phyloP scores from a whole-genome alignment of 2,329 filamentous ascomycete genomes.

The Phialemonium atrogriseum region DNA sequence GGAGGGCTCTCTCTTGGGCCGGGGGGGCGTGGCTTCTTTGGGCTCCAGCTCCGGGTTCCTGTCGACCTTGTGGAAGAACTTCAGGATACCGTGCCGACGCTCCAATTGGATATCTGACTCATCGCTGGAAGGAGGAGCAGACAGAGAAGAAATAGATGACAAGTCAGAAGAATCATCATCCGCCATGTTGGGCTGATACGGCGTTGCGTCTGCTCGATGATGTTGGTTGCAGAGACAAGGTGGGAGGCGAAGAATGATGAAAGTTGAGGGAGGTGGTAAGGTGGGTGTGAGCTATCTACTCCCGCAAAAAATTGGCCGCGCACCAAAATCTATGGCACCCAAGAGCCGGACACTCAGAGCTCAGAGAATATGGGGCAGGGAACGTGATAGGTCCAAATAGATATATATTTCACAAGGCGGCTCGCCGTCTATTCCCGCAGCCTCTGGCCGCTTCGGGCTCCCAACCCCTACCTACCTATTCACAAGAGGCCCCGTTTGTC shows the following conservation, averaged over 20 bases:
- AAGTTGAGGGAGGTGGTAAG: neutral
- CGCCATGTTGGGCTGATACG: conserved; percentile 34
- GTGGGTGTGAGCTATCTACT: conserved; percentile 1
- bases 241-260: conserved; percentile 10
- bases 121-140: conserved; percentile 41
- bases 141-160: conserved; percentile 39
- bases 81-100: conserved; percentile 51
- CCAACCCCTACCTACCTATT: no score
- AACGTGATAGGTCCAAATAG: conserved; percentile 15
- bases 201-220: conserved; percentile 6
- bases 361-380: conserved; percentile 19
- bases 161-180: conserved; percentile 57
- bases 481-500: no score
- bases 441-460: no score
- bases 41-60: conserved; percentile 33
- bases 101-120: conserved; percentile 41
- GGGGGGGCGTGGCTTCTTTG: conserved; percentile 55
- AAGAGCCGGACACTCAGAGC: no score
- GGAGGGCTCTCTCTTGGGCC: conserved; percentile 74
- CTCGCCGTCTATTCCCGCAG: no score
- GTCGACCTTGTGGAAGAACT: conserved; percentile 57
- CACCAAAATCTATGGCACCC: conserved; percentile 2
- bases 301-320: conserved; percentile 1
- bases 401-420: no score
- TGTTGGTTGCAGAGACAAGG: conserved; percentile 13